Conservation (phyloP, 2,329 filamentous ascomycete genomes). For the Fusarium oxysporum region DNA sequence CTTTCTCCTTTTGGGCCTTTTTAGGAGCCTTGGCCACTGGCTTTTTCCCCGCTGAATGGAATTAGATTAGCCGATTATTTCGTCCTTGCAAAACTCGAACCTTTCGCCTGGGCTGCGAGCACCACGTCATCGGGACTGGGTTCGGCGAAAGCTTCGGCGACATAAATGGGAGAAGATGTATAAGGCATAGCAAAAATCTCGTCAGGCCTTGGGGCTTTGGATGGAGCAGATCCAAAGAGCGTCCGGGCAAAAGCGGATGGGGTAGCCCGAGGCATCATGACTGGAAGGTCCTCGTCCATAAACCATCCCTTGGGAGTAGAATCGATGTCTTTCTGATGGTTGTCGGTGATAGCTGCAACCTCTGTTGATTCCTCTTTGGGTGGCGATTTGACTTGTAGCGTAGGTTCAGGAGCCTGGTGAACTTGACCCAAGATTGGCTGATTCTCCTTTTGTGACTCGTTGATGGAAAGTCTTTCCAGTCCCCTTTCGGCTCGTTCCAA, state of each 20-base stretch:
- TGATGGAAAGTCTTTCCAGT: constrained; percentile 49
- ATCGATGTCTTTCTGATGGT: not conserved
- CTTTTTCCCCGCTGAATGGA: constrained; percentile 65
- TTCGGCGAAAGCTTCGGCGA: constrained; percentile 76
- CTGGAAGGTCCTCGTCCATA: constrained; percentile 1
- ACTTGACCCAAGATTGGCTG: constrained; percentile 31
- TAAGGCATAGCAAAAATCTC: constrained; percentile 60
- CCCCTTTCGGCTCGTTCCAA: constrained; percentile 43
- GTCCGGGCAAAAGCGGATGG: constrained; percentile 70
- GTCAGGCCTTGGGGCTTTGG: constrained; percentile 47
- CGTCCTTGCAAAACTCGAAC: constrained; percentile 72
- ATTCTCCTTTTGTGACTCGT: constrained; percentile 49
- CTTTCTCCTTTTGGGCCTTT: constrained; percentile 57
- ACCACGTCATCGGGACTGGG: constrained; percentile 95
- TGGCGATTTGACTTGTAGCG: not conserved
- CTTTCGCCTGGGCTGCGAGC: constrained; percentile 87
- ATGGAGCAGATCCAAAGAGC: constrained; percentile 60
- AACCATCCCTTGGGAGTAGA: not conserved
- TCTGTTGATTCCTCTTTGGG: not conserved
- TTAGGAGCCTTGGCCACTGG: constrained; percentile 54
- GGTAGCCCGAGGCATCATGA: constrained; percentile 27
- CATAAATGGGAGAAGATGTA: constrained; percentile 60
- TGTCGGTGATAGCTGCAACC: not conserved
- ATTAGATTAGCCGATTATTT: constrained; percentile 66
- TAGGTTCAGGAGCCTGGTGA: constrained; percentile 26